Evolutionary conservation across 2,329 filamentous ascomycete genomes (phyloP).

Genomic region (Claviceps maximensis): DNA sequence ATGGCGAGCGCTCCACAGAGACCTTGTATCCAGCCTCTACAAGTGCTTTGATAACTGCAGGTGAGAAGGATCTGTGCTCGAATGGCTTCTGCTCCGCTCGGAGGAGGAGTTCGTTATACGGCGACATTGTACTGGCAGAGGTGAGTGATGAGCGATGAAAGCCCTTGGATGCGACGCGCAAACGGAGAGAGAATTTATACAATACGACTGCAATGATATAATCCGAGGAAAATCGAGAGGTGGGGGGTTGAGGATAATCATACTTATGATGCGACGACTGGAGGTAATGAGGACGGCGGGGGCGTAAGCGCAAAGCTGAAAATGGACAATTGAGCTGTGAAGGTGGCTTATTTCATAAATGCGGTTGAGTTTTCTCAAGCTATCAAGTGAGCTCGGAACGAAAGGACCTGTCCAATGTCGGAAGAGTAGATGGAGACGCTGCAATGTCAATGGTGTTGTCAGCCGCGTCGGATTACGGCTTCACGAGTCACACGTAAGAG

Average conservation of each 20-base stretch:
- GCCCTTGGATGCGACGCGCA: not conserved
- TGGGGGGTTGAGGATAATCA: not conserved
- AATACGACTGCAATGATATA: not conserved
- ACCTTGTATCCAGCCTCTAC: conserved; percentile 57
- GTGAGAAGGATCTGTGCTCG: conserved; percentile 27
- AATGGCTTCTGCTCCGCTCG: conserved; percentile 35
- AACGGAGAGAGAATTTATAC: not conserved
- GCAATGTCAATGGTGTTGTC: not conserved
- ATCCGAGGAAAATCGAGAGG: not conserved
- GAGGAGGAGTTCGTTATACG: conserved; percentile 31
- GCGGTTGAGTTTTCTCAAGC: not conserved
- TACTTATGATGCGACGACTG: not conserved
- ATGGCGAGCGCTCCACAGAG: conserved; percentile 44
- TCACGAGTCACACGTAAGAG: not conserved
- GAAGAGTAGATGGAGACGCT: not conserved
- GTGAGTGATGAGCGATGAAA: not conserved
- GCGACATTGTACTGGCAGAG: conserved; percentile 12
- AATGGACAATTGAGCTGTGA: not conserved
- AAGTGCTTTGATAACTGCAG: conserved; percentile 37
- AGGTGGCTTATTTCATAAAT: not conserved
- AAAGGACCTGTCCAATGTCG: not conserved
- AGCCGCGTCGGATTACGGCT: not conserved
- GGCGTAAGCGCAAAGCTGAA: not conserved
- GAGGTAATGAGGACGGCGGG: not conserved
- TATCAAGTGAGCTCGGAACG: not conserved